Percentiles rank a stretch among this genome's conserved stretches.
Evolutionary conservation across 768 basidiomycete species (phyloP).

Genomic region (Cystobasidiopsis lactophilus): DNA sequence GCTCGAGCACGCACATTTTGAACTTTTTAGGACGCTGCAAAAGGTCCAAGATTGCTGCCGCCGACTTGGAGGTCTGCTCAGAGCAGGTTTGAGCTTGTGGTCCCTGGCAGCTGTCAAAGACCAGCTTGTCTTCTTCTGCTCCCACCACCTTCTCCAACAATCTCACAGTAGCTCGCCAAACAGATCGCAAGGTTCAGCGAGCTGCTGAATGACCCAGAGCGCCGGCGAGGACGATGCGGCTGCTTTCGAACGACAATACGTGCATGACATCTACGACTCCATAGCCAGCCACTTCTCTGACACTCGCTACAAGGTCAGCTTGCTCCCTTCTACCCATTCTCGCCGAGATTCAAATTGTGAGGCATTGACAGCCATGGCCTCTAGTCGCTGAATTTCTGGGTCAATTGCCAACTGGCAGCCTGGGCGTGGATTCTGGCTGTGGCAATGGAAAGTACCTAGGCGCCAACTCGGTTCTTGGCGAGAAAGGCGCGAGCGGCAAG

Average conservation of each 20-base stretch:
- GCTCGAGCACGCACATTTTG: not conserved
- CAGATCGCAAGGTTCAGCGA: too few relatives aligned
- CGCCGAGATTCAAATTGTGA: too few relatives aligned
- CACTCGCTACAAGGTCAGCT: slow-evolving; percentile 58
- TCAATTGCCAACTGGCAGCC: slow-evolving; percentile 46
- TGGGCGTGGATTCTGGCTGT: slow-evolving; percentile 84
- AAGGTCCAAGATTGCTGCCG: not conserved
- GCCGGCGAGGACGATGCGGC: too few relatives aligned
- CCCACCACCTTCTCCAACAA: too few relatives aligned
- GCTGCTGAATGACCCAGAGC: too few relatives aligned
- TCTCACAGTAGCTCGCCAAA: too few relatives aligned
- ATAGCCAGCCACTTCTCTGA: slow-evolving; percentile 74
- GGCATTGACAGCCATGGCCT: slow-evolving; percentile 84
- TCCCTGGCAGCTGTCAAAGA: too few relatives aligned
- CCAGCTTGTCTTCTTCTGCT: too few relatives aligned
- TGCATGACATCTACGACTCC: slow-evolving; percentile 61
- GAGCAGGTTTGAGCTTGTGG: not conserved
- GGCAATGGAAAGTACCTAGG: slow-evolving; percentile 93
- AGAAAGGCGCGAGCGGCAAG: slow-evolving; percentile 2
- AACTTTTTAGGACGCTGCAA: not conserved
- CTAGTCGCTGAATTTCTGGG: slow-evolving; percentile 54
- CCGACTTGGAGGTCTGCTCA: not conserved
- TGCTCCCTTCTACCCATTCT: not conserved
- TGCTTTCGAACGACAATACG: slow-evolving; percentile 26
- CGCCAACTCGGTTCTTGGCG: slow-evolving; percentile 1